Base-by-base conservation (phyloP, 2,329 filamentous ascomycete species). In the Verticillium nubilum region DNA sequence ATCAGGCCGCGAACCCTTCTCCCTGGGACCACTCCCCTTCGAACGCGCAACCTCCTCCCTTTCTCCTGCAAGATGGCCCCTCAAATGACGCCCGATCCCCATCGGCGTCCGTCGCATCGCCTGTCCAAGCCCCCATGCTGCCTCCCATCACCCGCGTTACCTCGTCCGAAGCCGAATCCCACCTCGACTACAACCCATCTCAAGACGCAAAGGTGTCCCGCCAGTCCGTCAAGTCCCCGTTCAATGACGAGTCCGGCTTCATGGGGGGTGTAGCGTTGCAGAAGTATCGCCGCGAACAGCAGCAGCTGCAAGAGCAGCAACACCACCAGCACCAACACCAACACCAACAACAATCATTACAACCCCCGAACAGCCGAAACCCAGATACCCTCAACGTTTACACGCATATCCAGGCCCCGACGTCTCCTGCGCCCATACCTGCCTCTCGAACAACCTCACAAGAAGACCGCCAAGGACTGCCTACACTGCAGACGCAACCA, bases 211-310 rank as follows among this genome's bases (percentile, higher is more conserved):
- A 66, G 68, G 60, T 64, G 67, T 52, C 71, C 64, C 57, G 60
- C 52, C 70, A 71, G 57, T 67, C 71, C 31, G 69, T 67, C 29
- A 68, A 67, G 31, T 70, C 72, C 3, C 68, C 70, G 3, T 71
- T 76, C 57, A 75, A 70, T 56, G 69, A 69, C 6, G 72, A 75
- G 26, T 74, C 76, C 1, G 74, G 79, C 13, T 86, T 86, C 65
- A 80, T 86, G 56, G 83, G 83, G 17, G 83, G 83, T 2, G 69
- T 83, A 13, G 81, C 82, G 3, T 69, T 85, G 60, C 73, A 76
- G 63, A 83, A 85, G 54, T 80, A 80, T 53, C 77, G 77, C 23
- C 75, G 77, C 52, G 76, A 75, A 17, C 64, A 66, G 52, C 70
- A 73, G 52, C 59, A 69, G 50, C 64, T 66, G 10, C 29, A 57